phyloP scores from a whole-genome alignment of 768 basidiomycete species.

The Sistotremastrum suecicum region DNA sequence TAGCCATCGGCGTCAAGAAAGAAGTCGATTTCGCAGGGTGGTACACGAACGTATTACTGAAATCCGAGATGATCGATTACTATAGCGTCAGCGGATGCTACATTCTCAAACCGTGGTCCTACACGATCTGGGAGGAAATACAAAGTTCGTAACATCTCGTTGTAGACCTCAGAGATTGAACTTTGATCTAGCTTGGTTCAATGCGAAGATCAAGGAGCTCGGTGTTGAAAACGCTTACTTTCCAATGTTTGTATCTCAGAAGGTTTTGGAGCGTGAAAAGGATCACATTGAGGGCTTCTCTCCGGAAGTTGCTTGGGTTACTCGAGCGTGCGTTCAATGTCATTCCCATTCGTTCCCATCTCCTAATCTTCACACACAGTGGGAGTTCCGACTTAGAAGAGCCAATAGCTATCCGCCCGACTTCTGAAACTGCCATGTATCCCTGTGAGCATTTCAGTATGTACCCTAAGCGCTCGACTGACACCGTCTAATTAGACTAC shows the following conservation, averaged over 20 bases:
- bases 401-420: slow-evolving; percentile 94
- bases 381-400: slow-evolving; percentile 91
- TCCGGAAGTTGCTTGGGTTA: slow-evolving; percentile 99
- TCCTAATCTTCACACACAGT: slow-evolving; percentile 23
- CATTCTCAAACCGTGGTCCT: slow-evolving; percentile 96
- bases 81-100: slow-evolving; percentile 98
- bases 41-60: slow-evolving; percentile 93
- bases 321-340: slow-evolving; percentile 57
- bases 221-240: slow-evolving; percentile 97
- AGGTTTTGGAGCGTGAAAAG: slow-evolving; percentile 91
- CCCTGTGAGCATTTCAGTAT: slow-evolving; percentile 50
- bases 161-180: neutral
- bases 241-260: slow-evolving; percentile 94
- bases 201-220: slow-evolving; percentile 79
- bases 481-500: slow-evolving; percentile 47
- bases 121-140: slow-evolving; percentile 93
- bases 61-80: slow-evolving; percentile 98
- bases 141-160: slow-evolving; percentile 41
- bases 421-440: slow-evolving; percentile 99
- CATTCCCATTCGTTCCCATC: neutral
- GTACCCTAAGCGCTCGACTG: neutral
- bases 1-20: slow-evolving; percentile 91
- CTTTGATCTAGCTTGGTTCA: slow-evolving; percentile 70
- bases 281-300: slow-evolving; percentile 99
- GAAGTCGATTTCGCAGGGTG: slow-evolving; percentile 89